phyloP scores from a whole-genome alignment of 75 land plant genomes.

The Ceratopteris richardii region DNA sequence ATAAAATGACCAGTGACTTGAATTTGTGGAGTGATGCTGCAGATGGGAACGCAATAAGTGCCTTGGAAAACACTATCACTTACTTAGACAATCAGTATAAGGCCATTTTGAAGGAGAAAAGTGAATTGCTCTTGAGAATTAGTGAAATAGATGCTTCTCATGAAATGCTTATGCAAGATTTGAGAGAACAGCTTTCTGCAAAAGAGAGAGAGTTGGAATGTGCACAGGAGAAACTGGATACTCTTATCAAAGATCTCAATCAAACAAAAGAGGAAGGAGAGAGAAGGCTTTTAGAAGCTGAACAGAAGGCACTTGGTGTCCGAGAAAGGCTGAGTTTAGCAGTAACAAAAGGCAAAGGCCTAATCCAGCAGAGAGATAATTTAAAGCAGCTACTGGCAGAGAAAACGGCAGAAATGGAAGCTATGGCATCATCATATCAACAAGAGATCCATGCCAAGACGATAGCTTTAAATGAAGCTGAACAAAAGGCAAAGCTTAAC shows the following conservation, averaged over 20 bases:
- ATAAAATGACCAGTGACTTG: neutral
- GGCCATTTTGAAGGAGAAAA: neutral
- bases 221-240: constrained; percentile 24
- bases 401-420: constrained; percentile 62
- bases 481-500: constrained; percentile 47
- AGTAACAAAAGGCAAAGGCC: constrained; percentile 84
- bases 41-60: neutral
- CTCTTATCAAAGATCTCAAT: constrained; percentile 31
- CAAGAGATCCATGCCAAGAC: constrained; percentile 49
- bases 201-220: constrained; percentile 32
- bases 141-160: neutral
- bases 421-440: constrained; percentile 11
- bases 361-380: constrained; percentile 73
- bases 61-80: neutral
- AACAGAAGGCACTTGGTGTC: constrained; percentile 60
- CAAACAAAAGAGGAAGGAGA: constrained; percentile 20
- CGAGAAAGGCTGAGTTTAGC: constrained; percentile 91
- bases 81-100: neutral
- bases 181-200: constrained; percentile 10
- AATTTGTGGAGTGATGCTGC: neutral
- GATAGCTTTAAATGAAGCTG: constrained; percentile 41
- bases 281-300: constrained; percentile 52
- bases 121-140: neutral
- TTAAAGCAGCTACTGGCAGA: constrained; percentile 73
- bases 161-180: neutral